These are phyloP conservation scores for Ceratobasidium sp. DNA, from an alignment of 1,284 basidiomycete genomes.

Conservation along the genomic window DNA sequence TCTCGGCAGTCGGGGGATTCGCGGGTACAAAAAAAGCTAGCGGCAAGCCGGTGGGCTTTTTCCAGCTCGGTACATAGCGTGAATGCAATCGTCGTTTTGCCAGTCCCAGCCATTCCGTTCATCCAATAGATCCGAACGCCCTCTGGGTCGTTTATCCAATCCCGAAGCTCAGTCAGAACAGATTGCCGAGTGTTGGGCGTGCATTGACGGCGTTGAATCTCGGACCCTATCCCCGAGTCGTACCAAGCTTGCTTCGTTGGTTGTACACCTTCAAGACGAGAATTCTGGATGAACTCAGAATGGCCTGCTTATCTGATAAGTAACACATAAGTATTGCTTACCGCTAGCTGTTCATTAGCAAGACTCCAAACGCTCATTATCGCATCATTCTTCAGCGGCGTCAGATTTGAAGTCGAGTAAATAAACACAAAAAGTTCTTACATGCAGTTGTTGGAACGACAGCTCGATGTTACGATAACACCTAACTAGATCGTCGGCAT, in stretches of 20 bases:
- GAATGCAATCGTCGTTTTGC: not conserved
- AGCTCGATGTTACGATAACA: conserved; percentile 13
- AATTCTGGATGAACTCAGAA: not conserved
- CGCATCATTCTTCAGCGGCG: not conserved
- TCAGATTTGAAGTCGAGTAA: not conserved
- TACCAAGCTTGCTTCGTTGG: conserved; percentile 1
- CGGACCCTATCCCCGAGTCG: not conserved
- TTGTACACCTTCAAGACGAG: not conserved
- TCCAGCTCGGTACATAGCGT: not conserved
- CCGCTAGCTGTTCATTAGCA: not conserved
- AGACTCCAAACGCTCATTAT: not conserved
- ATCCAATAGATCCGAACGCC: not conserved
- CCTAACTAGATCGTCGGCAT: not conserved
- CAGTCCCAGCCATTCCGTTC: not conserved
- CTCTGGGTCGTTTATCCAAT: conserved; percentile 1
- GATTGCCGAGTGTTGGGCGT: conserved; percentile 14
- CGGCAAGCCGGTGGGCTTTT: no score
- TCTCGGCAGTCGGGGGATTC: not conserved
- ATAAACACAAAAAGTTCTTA: not conserved
- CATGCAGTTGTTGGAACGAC: conserved; percentile 5
- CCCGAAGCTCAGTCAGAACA: not conserved
- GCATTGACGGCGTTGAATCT: not conserved
- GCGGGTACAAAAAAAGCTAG: no score
- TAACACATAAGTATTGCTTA: not conserved
- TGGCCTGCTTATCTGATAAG: not conserved